phyloP scores from a whole-genome alignment of 768 basidiomycete species.

The Pulveroboletus sp. region DNA sequence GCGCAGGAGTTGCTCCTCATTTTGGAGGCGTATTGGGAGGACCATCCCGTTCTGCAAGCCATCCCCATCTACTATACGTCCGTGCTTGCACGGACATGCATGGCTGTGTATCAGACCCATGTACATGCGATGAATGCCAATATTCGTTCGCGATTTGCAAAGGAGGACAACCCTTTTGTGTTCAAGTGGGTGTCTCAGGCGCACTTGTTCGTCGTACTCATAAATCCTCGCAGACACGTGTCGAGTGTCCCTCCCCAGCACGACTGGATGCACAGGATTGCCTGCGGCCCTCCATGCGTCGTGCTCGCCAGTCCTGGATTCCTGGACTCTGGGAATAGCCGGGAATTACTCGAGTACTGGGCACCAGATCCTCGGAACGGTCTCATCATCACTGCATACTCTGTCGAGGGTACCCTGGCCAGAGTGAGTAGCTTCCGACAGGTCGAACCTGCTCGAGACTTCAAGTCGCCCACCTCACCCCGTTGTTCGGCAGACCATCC shows the following conservation, averaged over 20 bases:
- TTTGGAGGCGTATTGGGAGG: conserved; percentile 94
- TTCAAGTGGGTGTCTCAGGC: conserved; percentile 69
- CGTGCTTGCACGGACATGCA: conserved; percentile 87
- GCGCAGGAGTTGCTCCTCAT: conserved; percentile 92
- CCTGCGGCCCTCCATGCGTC: conserved; percentile 90
- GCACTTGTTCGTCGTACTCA: neutral
- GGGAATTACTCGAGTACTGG: conserved; percentile 92
- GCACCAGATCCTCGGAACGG: conserved; percentile 93
- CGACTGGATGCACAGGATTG: conserved; percentile 83
- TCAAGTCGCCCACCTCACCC: conserved; percentile 1
- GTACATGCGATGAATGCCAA: conserved; percentile 96
- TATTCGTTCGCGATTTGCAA: conserved; percentile 84
- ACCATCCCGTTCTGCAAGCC: conserved; percentile 86
- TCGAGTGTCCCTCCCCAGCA: conserved; percentile 70
- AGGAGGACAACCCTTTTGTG: conserved; percentile 95
- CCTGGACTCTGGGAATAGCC: conserved; percentile 83
- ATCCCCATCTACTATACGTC: conserved; percentile 96
- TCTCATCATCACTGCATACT: conserved; percentile 91
- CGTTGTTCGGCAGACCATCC: conserved; percentile 63
- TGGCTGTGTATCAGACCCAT: conserved; percentile 96
- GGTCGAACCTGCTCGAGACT: conserved; percentile 1
- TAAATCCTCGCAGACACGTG: conserved; percentile 50
- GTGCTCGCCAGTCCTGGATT: conserved; percentile 94
- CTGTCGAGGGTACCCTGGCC: conserved; percentile 93
- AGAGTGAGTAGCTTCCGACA: conserved; percentile 66